phyloP scores from a whole-genome alignment of 768 basidiomycete species.

The Rhizopogon salebrosus region DNA sequence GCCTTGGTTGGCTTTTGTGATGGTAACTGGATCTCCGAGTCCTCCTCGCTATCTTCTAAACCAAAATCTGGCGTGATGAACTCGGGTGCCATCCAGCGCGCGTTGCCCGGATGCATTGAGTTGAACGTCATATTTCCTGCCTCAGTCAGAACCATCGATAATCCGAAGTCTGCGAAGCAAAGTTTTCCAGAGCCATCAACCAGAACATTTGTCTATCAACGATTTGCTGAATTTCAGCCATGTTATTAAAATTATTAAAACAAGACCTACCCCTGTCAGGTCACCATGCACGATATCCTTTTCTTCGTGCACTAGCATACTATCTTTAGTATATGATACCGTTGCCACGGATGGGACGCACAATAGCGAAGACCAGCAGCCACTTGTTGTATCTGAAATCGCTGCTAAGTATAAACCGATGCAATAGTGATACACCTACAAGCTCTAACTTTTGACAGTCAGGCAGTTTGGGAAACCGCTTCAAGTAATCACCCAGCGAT shows the following conservation, averaged over 20 bases:
- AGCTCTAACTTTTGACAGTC: slow-evolving; percentile 4
- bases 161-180: slow-evolving; percentile 33
- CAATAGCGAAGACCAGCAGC: slow-evolving; percentile 17
- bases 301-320: slow-evolving; percentile 1
- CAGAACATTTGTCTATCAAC: slow-evolving; percentile 1
- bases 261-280: slow-evolving; percentile 1
- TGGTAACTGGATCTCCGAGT: not conserved
- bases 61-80: slow-evolving; percentile 6
- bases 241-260: too few species aligned
- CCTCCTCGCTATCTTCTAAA: not conserved
- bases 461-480: slow-evolving; percentile 3
- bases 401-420: not conserved
- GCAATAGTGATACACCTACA: slow-evolving; percentile 6
- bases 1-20: slow-evolving; percentile 12
- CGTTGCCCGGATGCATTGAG: slow-evolving; percentile 3
- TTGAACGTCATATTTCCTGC: slow-evolving; percentile 21
- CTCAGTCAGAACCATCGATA: slow-evolving; percentile 27
- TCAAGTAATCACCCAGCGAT: slow-evolving; percentile 26
- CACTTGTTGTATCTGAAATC: slow-evolving; percentile 2
- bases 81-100: slow-evolving; percentile 14
- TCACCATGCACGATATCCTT: slow-evolving; percentile 2
- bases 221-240: not conserved
- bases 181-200: slow-evolving; percentile 28
- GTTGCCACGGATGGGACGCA: not conserved
- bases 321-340: too few species aligned